Percentiles rank a stretch among this genome's conserved stretches.
phyloP scores from a whole-genome alignment of 2,329 filamentous ascomycete species.

The Trichoderma breve region DNA sequence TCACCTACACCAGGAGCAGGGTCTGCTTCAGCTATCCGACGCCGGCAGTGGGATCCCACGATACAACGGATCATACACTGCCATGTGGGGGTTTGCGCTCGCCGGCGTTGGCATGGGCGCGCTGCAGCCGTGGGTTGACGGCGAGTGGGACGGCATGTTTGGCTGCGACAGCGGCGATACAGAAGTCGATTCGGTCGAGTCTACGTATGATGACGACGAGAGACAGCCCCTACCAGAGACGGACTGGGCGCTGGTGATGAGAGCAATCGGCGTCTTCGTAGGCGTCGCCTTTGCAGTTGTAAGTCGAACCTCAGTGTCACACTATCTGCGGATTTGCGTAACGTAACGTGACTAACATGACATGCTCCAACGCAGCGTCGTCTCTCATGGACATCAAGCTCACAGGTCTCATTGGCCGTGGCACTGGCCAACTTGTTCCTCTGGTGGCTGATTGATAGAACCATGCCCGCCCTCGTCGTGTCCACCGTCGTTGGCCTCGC shows the following conservation, averaged over 20 bases:
- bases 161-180: slow-evolving; percentile 35
- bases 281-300: slow-evolving; percentile 72
- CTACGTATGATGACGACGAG: slow-evolving; percentile 20
- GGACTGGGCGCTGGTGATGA: slow-evolving; percentile 69
- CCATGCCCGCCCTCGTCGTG: slow-evolving; percentile 77
- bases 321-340: neutral
- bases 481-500: slow-evolving; percentile 69
- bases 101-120: slow-evolving; percentile 76
- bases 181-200: slow-evolving; percentile 28
- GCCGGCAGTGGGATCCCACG: slow-evolving; percentile 38
- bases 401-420: slow-evolving; percentile 88
- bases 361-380: slow-evolving; percentile 59
- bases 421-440: slow-evolving; percentile 88
- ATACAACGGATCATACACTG: slow-evolving; percentile 64
- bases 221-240: slow-evolving; percentile 46
- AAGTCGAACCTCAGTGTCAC: slow-evolving; percentile 40
- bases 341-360: slow-evolving; percentile 17
- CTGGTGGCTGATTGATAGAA: slow-evolving; percentile 95
- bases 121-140: slow-evolving; percentile 80
- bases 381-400: slow-evolving; percentile 87
- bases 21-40: slow-evolving; percentile 59
- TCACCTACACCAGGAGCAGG: slow-evolving; percentile 69
- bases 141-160: slow-evolving; percentile 62
- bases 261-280: slow-evolving; percentile 59
- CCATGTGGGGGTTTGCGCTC: slow-evolving; percentile 72